Evolutionary conservation across 202 grass and related monocot genomes (phyloP), one percentile per base, ranked within the genome.

Genomic region (Bolboschoenoplectus hybrid): DNA sequence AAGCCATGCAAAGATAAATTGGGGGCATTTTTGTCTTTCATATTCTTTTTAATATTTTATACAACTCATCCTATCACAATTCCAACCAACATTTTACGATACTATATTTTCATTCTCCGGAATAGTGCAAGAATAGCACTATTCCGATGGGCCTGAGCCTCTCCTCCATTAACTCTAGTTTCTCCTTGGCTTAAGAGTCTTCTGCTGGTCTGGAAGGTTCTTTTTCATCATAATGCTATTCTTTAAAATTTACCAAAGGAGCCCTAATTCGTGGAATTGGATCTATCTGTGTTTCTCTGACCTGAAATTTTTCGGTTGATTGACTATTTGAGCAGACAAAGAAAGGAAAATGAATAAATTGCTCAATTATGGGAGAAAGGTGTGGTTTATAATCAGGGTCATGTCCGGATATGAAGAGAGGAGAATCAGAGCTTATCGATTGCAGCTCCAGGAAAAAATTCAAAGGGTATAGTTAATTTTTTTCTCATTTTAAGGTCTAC

Each of bases 381-480:
- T 87, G 17, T 97, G 95, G 95, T 97, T 97, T 87, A 3, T 92
- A 83, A 89, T 89, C 17, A 91, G 88, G 84, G 92, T 97, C 52
- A 85, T 97, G 39, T 92, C 92, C 4, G 95, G 91, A 20, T 94
- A 93, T 39, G 95, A 97, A 89, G 92, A 97, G 88, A 93, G 95
- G 89, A 91, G 86, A 90, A 98, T 98, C 83, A 87, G 96, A 44
- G 68, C 93, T 47, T 91, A 95, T 88, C 89, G 93, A 89, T 81
- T 98, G 85, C 91, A 90, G 35, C 80, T 98, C 52, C 91, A 95
- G 69, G 90, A 94, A 70, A 90, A 87, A 79, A 87, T 98, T 14
- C 64, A 91, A 77, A 88, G 63, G 87, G 95, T 89, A 89, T 58
- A 2, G 5, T 32, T 79, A 57, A 8, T 35, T 32, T 4, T 20